phyloP scores from a whole-genome alignment of 225 moss, liverwort and hornwort species.

The Neckera pumila region DNA sequence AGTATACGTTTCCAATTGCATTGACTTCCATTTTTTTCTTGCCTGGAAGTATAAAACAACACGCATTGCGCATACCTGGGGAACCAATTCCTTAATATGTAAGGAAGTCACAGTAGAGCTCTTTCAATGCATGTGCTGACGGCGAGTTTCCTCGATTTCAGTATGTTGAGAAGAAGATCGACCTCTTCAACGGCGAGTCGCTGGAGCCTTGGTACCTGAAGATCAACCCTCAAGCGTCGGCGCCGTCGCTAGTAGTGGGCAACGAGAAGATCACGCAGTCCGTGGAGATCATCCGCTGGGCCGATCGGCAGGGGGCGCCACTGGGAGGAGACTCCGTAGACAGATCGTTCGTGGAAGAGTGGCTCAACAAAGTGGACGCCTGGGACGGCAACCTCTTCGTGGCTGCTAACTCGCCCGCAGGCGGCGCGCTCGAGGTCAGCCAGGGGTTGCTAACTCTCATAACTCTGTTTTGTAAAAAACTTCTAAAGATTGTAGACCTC shows the following conservation, averaged over 20 bases:
- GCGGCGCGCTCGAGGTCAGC: conserved; percentile 13
- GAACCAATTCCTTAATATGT: neutral
- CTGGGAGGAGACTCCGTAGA: conserved; percentile 77
- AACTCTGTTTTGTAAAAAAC: too few relatives aligned
- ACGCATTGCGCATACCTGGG: neutral
- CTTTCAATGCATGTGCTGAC: neutral
- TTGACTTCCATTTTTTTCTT: neutral
- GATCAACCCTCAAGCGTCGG: conserved; percentile 44
- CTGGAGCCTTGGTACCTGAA: conserved; percentile 69
- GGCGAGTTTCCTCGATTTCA: neutral
- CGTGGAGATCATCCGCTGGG: conserved; percentile 69
- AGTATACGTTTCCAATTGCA: neutral
- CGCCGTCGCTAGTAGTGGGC: conserved; percentile 55
- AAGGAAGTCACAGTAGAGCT: neutral
- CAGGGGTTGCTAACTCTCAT: neutral
- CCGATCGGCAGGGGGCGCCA: conserved; percentile 52
- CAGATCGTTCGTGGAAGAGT: conserved; percentile 45
- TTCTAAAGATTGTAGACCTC: neutral
- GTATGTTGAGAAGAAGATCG: conserved; percentile 70
- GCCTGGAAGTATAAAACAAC: too few relatives aligned
- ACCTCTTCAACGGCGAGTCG: conserved; percentile 61
- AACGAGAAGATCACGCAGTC: conserved; percentile 42
- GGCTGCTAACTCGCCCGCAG: conserved; percentile 24
- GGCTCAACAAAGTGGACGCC: conserved; percentile 59
- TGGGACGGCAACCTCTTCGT: conserved; percentile 79